Conservation (phyloP, 2,329 filamentous ascomycete species). For the Nigrospora sphaerica region DNA sequence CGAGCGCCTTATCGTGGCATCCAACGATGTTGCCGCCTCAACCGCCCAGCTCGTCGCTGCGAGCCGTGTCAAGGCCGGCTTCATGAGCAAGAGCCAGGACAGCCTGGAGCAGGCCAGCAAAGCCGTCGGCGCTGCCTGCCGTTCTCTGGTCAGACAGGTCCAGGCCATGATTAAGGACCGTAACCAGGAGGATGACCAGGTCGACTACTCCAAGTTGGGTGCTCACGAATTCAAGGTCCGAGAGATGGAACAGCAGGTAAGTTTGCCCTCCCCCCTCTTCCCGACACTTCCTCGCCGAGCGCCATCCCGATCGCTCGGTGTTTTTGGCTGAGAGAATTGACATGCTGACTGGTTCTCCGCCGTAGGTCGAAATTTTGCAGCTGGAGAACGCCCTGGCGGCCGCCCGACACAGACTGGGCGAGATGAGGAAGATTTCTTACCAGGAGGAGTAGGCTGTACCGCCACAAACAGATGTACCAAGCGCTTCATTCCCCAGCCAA, state of each 20-base stretch:
- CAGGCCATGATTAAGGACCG: conserved; percentile 89
- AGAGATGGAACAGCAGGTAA: conserved; percentile 99
- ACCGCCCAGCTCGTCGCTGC: conserved; percentile 96
- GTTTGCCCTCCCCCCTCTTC: conserved; percentile 18
- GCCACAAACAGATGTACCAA: not conserved
- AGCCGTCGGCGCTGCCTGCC: conserved; percentile 83
- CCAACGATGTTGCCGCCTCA: conserved; percentile 91
- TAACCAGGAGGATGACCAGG: conserved; percentile 70
- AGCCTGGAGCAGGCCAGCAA: conserved; percentile 84
- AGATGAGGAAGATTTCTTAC: conserved; percentile 98
- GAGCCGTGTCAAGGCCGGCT: conserved; percentile 90
- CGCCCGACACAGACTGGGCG: conserved; percentile 77
- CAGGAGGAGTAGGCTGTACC: conserved; percentile 56
- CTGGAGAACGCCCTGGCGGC: conserved; percentile 79
- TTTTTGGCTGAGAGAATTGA: not conserved
- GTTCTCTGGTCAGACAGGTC: conserved; percentile 83
- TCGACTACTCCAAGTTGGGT: conserved; percentile 84
- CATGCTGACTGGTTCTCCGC: not conserved
- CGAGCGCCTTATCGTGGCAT: conserved; percentile 95
- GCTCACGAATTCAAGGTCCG: conserved; percentile 96
- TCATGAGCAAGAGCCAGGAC: conserved; percentile 97
- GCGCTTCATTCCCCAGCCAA: too few relatives aligned
- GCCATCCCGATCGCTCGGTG: too few relatives aligned
- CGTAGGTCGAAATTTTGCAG: conserved; percentile 90
- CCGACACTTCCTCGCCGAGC: not conserved